These are phyloP conservation scores for Coffea eugenioides DNA, from an alignment of 257 asterid genomes.

Conservation along the genomic window DNA sequence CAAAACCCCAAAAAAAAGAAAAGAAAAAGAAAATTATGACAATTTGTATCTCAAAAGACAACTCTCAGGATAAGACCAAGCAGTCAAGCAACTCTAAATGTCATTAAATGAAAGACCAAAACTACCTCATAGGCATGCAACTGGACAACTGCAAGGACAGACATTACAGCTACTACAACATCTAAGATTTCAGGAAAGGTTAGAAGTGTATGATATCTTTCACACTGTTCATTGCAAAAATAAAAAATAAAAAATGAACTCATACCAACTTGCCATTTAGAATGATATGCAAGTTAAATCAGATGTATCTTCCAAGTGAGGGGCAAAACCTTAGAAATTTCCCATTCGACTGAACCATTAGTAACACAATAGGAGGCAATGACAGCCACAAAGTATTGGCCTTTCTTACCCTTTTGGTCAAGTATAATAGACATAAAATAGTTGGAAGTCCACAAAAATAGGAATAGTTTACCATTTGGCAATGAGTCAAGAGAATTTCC, in stretches of 20 bases:
- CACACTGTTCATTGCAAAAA: background rate
- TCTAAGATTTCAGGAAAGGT: background rate
- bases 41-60: background rate
- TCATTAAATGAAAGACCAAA: background rate
- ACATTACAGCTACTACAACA: background rate
- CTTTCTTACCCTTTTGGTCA: background rate
- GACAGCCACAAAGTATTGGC: background rate
- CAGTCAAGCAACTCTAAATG: background rate
- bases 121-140: background rate
- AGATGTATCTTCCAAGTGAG: background rate
- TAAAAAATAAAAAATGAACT: no score
- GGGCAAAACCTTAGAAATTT: background rate
- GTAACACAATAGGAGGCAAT: background rate
- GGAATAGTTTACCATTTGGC: slow-evolving; percentile 67
- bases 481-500: slow-evolving; percentile 73
- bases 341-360: background rate
- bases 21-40: background rate
- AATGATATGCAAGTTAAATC: background rate
- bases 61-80: background rate
- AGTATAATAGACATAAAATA: background rate
- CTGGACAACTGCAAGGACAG: background rate
- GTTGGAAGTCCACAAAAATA: background rate
- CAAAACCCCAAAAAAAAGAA: no score
- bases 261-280: background rate
- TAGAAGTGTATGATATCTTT: background rate